Evolutionary conservation across 2,329 filamentous ascomycete genomes (phyloP), one percentile per base, ranked within the genome.

Genomic region (Truncatella angustata): DNA sequence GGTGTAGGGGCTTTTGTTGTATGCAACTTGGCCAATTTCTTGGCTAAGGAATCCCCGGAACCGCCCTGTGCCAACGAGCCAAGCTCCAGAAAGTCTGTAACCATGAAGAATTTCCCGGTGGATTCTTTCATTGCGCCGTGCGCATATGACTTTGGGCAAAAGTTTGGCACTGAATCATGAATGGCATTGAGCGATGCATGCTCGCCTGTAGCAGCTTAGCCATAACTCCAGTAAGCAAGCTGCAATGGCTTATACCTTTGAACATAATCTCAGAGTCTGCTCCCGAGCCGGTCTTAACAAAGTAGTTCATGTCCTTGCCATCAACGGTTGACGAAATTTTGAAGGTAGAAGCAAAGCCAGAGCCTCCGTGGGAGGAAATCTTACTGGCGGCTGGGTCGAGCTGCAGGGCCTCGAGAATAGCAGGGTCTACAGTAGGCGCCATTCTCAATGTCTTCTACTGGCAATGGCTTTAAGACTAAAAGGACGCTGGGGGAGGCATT

Each of bases 121-220:
- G 81, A 82, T 2, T 74, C 76, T 1, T 69, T 74, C 24, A 81
- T 74, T 2, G 76, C 63, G 1, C 92, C 92, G 65, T 90, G 84
- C 30, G 88, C 90, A 65, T 91, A 79, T 0, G 89, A 87, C 43
- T 78, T 77, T 0, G 92, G 91, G 63, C 89, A 93, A 49, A 97
- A 81, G 28, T 80, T 80, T 1, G 91, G 88, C 0, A 94, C 87
- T 12, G 77, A 76, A 42, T 75, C 64, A 65, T 91, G 81, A 58
- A 97, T 89, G 50, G 91, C 89, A 64, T 91, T 92, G 50, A 97
- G 82, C 3, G 90, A 95, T 46, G 82, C 81, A 65, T 91, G 87
- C 70, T 97, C 93, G 54, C 92, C 90, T 82, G 62, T 59, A 70
- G 67, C 67, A 71, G 61, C 57, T 9, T 73, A 66, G 5, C 5